Conservation (phyloP, 768 basidiomycete species). For the Terana coerulea region DNA sequence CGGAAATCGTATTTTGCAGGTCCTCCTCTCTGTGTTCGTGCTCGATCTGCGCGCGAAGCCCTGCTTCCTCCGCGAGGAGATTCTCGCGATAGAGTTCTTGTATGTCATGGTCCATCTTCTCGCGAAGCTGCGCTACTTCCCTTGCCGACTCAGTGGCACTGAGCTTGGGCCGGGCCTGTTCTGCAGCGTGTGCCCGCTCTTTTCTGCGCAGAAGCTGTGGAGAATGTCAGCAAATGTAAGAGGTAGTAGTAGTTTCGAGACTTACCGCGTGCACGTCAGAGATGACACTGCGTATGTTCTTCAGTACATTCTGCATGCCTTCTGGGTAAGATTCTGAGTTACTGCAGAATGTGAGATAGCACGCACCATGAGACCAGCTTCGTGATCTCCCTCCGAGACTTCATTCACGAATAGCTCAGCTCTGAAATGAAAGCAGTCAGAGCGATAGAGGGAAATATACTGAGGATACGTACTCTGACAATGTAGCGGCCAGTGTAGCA, state of each 20-base stretch:
- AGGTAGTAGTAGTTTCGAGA: background rate
- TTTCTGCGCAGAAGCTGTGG: background rate
- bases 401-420: background rate
- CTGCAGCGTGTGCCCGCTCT: background rate
- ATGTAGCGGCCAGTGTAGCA: background rate
- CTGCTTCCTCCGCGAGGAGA: background rate
- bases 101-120: conserved; percentile 1
- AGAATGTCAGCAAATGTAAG: background rate
- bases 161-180: no score
- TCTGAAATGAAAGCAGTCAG: background rate
- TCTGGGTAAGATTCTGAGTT: background rate
- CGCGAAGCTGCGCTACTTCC: conserved; percentile 1
- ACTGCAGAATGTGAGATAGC: no score
- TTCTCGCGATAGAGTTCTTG: conserved; percentile 10
- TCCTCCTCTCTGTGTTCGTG: conserved; percentile 2
- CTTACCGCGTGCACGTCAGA: conserved; percentile 6
- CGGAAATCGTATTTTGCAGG: conserved; percentile 2
- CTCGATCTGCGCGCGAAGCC: background rate
- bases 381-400: background rate
- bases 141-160: no score
- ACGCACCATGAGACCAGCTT: background rate
- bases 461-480: conserved; percentile 8
- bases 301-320: conserved; percentile 4
- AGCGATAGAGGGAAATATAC: background rate
- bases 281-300: background rate